Conservation (phyloP, 2,329 filamentous ascomycete species). For the Bipolaris victoriae region DNA sequence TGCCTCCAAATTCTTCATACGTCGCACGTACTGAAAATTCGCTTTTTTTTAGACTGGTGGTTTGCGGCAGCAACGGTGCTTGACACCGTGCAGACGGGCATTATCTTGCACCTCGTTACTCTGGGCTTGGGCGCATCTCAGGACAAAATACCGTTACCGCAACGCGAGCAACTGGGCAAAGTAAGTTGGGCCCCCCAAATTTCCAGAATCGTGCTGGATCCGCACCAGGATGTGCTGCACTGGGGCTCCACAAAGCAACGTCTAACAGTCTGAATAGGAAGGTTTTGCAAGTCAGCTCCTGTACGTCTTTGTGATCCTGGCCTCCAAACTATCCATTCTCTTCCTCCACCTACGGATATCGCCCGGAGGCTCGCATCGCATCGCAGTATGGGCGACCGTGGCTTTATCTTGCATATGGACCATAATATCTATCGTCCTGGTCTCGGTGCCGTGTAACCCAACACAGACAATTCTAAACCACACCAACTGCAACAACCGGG, state of each 20-base stretch:
- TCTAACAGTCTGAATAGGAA: constrained; percentile 31
- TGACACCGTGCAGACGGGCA: constrained; percentile 32
- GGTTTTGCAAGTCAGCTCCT: constrained; percentile 41
- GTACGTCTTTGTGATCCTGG: constrained; percentile 36
- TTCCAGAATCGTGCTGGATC: not conserved
- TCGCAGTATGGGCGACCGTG: constrained; percentile 27
- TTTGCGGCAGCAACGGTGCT: constrained; percentile 27
- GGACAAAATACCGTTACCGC: constrained; percentile 18
- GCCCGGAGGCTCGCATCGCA: constrained; percentile 26
- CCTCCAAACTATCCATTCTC: constrained; percentile 38
- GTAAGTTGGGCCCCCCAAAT: constrained; percentile 18
- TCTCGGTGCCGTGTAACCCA: constrained; percentile 36
- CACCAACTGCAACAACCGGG: constrained; percentile 27
- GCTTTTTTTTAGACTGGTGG: constrained; percentile 17
- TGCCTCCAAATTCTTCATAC: not conserved
- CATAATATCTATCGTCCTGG: constrained; percentile 32
- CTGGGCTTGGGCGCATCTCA: constrained; percentile 34
- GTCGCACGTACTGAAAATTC: constrained; percentile 16
- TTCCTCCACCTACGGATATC: constrained; percentile 41
- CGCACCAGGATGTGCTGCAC: constrained; percentile 1
- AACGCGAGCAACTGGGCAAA: constrained; percentile 32
- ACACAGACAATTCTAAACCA: constrained; percentile 23
- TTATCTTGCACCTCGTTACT: constrained; percentile 34
- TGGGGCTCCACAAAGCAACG: constrained; percentile 2
- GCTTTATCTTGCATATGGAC: constrained; percentile 32